These are phyloP conservation scores for Sanghuangporus weigelae DNA, from an alignment of 1,284 basidiomycete genomes.

Conservation along the genomic window DNA sequence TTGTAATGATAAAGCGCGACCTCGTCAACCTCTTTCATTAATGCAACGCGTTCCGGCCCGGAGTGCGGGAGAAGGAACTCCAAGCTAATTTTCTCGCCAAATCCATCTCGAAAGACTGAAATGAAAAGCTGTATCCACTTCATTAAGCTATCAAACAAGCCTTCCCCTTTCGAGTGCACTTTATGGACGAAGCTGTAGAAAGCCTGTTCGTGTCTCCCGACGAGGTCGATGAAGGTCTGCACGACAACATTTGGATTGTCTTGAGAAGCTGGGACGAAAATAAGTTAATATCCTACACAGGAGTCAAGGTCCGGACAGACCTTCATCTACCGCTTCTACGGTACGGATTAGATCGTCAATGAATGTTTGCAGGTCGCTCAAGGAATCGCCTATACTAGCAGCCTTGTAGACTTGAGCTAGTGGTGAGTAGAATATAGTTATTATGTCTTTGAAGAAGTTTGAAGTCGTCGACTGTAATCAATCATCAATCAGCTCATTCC, in stretches of 20 bases:
- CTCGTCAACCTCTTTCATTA: constrained; percentile 81
- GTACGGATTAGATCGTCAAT: constrained; percentile 95
- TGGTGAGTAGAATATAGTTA: constrained; percentile 98
- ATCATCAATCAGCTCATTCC: background rate
- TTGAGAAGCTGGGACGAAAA: constrained; percentile 56
- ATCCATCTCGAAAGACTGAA: constrained; percentile 85
- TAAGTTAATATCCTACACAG: background rate
- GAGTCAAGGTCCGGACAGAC: constrained; percentile 42
- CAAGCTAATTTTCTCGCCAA: constrained; percentile 70
- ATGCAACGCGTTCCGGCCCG: constrained; percentile 66
- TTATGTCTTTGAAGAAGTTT: constrained; percentile 95
- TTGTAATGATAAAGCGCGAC: constrained; percentile 89
- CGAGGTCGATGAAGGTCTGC: constrained; percentile 90
- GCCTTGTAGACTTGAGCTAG: constrained; percentile 98
- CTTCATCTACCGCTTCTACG: constrained; percentile 86
- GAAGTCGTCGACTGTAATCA: constrained; percentile 79
- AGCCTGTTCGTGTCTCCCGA: constrained; percentile 89
- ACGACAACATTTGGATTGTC: constrained; percentile 85
- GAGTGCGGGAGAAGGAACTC: constrained; percentile 84
- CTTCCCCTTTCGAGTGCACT: constrained; percentile 95
- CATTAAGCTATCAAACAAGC: constrained; percentile 92
- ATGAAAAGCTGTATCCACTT: constrained; percentile 96
- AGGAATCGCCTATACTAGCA: constrained; percentile 92
- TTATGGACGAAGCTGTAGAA: constrained; percentile 99
- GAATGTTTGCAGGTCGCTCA: constrained; percentile 91